Base-by-base conservation (phyloP, 208 protist species). In the Leishmania mexicana region DNA sequence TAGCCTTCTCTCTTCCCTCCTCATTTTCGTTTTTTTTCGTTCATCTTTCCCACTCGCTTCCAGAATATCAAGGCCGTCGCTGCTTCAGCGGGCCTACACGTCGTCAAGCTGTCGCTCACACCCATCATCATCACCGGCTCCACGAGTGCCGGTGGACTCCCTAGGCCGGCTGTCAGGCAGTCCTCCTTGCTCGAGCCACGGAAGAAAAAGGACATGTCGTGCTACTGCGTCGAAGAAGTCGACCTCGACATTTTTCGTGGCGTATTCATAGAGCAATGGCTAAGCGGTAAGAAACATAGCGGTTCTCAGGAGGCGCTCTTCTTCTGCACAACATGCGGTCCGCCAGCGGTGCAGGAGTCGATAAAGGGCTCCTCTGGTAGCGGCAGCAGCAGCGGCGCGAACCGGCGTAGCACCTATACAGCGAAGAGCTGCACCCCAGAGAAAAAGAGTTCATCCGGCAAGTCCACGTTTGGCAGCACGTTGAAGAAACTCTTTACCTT, bases 161-260 rank as follows among this genome's bases (percentile, higher is more conserved):
- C 38, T 51, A 81, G 74, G 53, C 8, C 75, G 10, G 49, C 60
- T 35, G 58, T 47, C 8, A 75, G 71, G 60, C 82, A 81, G 53
- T 87, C 83, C 42, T 87, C 83, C 19, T 65, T 90, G 6, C 80
- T 89, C 0, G 79, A 92, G 68, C 89, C 86, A 57, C 76, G 76
- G 6, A 83, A 85, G 71, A 82, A 83, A 51, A 87, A 85, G 78
- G 73, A 74, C 62, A 75, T 78, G 75, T 47, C 80, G 24, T 93
- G 90, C 64, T 78, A 74, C 76, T 93, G 87, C 67, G 79, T 91
- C 8, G 70, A 84, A 42, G 81, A 89, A 4, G 88, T 89, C 6
- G 84, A 90, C 49, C 67, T 90, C 13, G 79, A 87, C 35, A 79
- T 93, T 19, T 93, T 91, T 70, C 64, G 83, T 51, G 90, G 90